These are phyloP conservation scores for Colletotrichum sp. DNA, from an alignment of 2,329 filamentous ascomycete genomes.

Conservation along the genomic window DNA sequence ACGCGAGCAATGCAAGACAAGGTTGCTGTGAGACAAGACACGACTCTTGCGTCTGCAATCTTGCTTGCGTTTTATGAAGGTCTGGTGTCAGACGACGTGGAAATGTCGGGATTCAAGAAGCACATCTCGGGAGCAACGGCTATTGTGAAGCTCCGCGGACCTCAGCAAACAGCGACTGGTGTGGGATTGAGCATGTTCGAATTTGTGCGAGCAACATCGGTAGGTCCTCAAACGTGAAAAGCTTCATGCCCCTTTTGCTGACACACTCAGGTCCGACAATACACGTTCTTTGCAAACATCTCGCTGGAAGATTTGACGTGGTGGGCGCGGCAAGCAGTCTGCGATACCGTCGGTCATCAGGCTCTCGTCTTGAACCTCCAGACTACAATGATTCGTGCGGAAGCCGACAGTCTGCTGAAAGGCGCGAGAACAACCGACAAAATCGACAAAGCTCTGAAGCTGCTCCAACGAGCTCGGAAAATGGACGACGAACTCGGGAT, in stretches of 20 bases:
- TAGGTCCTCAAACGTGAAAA: not conserved
- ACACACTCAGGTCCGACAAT: conserved; percentile 24
- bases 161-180: conserved; percentile 15
- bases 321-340: conserved; percentile 26
- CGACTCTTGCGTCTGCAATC: conserved; percentile 25
- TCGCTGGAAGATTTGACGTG: conserved; percentile 25
- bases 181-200: conserved; percentile 29
- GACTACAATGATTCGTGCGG: conserved; percentile 27
- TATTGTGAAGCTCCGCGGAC: conserved; percentile 24
- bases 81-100: conserved; percentile 21
- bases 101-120: conserved; percentile 25
- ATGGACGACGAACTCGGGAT: conserved; percentile 23
- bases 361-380: conserved; percentile 28
- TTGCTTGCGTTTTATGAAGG: conserved; percentile 29
- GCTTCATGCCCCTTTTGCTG: not conserved
- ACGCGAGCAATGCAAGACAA: conserved; percentile 25
- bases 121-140: conserved; percentile 27
- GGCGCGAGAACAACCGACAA: conserved; percentile 21
- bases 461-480: conserved; percentile 21
- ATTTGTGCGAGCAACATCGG: conserved; percentile 26
- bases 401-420: conserved; percentile 26
- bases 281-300: conserved; percentile 26
- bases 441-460: conserved; percentile 25
- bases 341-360: conserved; percentile 25
- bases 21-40: conserved; percentile 21